Evolutionary conservation across 768 basidiomycete species (phyloP).

Genomic region (Leucocoprinus birnbaumii): DNA sequence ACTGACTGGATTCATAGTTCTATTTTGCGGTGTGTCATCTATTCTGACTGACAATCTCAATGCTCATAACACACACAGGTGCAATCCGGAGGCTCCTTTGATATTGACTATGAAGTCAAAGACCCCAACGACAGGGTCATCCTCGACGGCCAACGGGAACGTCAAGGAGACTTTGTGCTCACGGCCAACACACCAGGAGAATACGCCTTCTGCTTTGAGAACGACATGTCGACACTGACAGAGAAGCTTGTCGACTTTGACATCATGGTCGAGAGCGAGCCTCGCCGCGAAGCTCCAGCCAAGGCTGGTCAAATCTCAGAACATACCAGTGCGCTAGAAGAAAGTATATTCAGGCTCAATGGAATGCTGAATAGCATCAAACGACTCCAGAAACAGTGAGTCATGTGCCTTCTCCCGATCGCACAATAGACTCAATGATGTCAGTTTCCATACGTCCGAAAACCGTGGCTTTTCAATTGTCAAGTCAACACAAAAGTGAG

Average conservation of each 20-base stretch:
- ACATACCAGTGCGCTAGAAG: slow-evolving; percentile 91
- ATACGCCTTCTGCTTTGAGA: slow-evolving; percentile 97
- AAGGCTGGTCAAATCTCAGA: slow-evolving; percentile 87
- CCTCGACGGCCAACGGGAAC: slow-evolving; percentile 84
- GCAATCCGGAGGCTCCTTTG: slow-evolving; percentile 96
- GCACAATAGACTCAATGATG: not conserved
- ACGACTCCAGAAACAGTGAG: slow-evolving; percentile 91
- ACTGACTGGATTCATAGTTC: slow-evolving; percentile 53
- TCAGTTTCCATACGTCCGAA: slow-evolving; percentile 91
- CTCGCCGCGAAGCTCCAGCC: slow-evolving; percentile 83
- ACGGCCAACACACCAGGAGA: slow-evolving; percentile 91
- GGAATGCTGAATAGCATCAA: slow-evolving; percentile 88
- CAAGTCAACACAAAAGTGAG: slow-evolving; percentile 83
- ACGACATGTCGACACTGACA: slow-evolving; percentile 92
- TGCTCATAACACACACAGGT: slow-evolving; percentile 45
- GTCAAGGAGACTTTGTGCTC: slow-evolving; percentile 95
- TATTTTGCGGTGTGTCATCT: slow-evolving; percentile 83
- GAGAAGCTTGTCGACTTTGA: slow-evolving; percentile 95
- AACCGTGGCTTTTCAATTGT: slow-evolving; percentile 93
- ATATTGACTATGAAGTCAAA: slow-evolving; percentile 91
- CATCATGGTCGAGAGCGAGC: slow-evolving; percentile 99
- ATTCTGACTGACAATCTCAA: not conserved
- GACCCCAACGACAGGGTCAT: slow-evolving; percentile 88
- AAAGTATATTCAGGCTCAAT: slow-evolving; percentile 90
- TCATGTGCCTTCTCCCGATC: slow-evolving; percentile 13